Base-by-base conservation (phyloP, 1,284 basidiomycete species). In the Meripilus lineatus region DNA sequence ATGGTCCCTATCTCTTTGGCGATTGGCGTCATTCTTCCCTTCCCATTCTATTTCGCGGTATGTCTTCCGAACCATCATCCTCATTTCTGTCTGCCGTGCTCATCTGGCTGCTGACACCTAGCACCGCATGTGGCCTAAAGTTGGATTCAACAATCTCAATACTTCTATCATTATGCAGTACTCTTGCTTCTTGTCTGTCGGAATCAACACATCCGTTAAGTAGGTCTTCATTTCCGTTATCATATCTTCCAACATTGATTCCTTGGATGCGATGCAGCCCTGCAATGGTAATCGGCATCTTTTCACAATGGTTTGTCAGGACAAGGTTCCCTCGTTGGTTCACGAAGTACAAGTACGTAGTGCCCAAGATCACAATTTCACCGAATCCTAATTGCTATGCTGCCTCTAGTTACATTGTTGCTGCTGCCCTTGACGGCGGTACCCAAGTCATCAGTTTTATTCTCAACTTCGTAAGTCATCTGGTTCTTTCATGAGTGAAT, bases 321-420 rank as follows among this genome's bases (percentile, higher is more conserved):
- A 67, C 61, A 47, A 62, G 58, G 50, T 61, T 67, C 43, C 69
- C 73, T 23, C 61, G 68, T 21, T 75, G 70, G 69, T 77, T 77
- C 68, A 67, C 70, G 45, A 75, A 78, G 58, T 81, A 79, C 65
- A 81, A 79, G 64, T 82, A 74, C 63, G 60, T 75, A 46, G 20
- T 18, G 3, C 17, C 22, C 28, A 8, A 30, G 8, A 36, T 21
- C 20, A 25, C 15, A 18, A 21, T 5, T 13, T 30, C 32, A 5
- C 3, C 4, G 40, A 3, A 28, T 18, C 26, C 44, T 32, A 22
- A 25, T 18, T 11, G n/a, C n/a, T n/a, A n/a, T n/a, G 18, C 14
- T 13, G 20, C n/a, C 26, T 39, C n/a, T 41, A 62, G 60, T 56
- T 63, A 63, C 54, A 59, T 63, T 47, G 50, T 61, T 21, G 59